Evolutionary conservation across 2,329 filamentous ascomycete species (phyloP).

Genomic region (Myotisia sp.): DNA sequence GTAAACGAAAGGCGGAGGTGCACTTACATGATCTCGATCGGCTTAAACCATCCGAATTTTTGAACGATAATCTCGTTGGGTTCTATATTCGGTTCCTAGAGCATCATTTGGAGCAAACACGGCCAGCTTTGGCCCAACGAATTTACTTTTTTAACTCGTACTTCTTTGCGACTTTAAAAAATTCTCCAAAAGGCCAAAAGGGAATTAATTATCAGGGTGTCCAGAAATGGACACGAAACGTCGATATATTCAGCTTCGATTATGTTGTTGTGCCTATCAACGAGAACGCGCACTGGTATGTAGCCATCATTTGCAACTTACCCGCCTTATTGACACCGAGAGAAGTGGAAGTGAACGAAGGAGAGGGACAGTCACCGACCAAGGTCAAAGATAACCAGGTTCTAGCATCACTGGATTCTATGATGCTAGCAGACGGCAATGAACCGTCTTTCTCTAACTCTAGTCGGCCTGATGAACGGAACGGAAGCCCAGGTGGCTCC

Average conservation of each 20-base stretch:
- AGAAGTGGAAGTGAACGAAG: neutral
- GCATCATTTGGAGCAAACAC: constrained; percentile 40
- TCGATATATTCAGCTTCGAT: constrained; percentile 73
- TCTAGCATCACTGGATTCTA: constrained; percentile 18
- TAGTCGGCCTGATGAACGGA: constrained; percentile 3
- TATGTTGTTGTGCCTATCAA: constrained; percentile 90
- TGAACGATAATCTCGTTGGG: constrained; percentile 85
- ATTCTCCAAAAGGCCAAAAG: constrained; percentile 36
- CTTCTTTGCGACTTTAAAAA: constrained; percentile 69
- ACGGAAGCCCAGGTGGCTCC: constrained; percentile 7
- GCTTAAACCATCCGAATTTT: constrained; percentile 67
- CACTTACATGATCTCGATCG: constrained; percentile 42
- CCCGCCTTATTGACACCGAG: constrained; percentile 29
- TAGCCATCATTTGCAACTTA: constrained; percentile 88
- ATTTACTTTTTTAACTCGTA: constrained; percentile 88
- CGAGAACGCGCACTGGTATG: constrained; percentile 77
- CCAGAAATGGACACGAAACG: constrained; percentile 69
- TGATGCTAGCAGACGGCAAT: constrained; percentile 18
- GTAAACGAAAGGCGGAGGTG: constrained; percentile 35
- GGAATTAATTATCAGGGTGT: constrained; percentile 73
- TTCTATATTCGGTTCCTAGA: constrained; percentile 74
- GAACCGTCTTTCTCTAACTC: constrained; percentile 2
- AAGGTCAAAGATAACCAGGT: constrained; percentile 16
- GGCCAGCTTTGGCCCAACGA: constrained; percentile 44
- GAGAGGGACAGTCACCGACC: neutral